Conservation (phyloP, 768 basidiomycete genomes). For the Boletus sp. region DNA sequence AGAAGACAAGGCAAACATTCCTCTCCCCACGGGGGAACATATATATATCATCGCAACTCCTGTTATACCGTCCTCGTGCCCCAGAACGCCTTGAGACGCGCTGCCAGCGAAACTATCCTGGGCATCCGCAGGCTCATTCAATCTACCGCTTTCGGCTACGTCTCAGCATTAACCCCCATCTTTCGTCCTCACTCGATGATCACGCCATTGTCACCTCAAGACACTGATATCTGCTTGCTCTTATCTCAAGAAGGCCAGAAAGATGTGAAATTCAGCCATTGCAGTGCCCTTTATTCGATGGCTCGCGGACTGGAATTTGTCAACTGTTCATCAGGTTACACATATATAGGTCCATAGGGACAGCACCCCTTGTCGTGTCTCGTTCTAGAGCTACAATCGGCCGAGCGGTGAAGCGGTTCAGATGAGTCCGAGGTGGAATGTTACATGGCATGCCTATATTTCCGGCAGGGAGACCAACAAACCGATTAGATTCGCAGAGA, state of each 20-base stretch:
- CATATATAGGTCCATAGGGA: background rate
- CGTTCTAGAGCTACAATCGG: slow-evolving; percentile 12
- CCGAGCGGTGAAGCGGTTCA: background rate
- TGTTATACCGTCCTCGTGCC: background rate
- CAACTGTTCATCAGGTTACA: slow-evolving; percentile 4
- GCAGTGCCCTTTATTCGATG: slow-evolving; percentile 3
- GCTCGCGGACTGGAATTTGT: slow-evolving; percentile 1
- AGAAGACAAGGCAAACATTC: background rate
- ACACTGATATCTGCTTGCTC: background rate
- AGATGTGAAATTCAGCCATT: slow-evolving; percentile 3
- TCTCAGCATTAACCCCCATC: slow-evolving; percentile 4
- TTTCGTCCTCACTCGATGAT: slow-evolving; percentile 5
- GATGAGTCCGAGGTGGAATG: background rate
- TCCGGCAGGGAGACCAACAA: background rate
- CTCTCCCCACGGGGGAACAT: background rate
- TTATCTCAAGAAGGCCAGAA: slow-evolving; percentile 3
- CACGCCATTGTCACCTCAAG: background rate
- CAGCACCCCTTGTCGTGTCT: background rate
- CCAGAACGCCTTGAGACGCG: background rate
- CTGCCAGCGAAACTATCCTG: background rate
- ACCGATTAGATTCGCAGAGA: slow-evolving; percentile 3
- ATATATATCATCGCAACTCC: background rate
- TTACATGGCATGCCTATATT: slow-evolving; percentile 24
- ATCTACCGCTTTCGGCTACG: slow-evolving; percentile 18
- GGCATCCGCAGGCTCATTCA: slow-evolving; percentile 13